phyloP scores from a whole-genome alignment of 257 asterid species.

The Haberlea rhodopensis region DNA sequence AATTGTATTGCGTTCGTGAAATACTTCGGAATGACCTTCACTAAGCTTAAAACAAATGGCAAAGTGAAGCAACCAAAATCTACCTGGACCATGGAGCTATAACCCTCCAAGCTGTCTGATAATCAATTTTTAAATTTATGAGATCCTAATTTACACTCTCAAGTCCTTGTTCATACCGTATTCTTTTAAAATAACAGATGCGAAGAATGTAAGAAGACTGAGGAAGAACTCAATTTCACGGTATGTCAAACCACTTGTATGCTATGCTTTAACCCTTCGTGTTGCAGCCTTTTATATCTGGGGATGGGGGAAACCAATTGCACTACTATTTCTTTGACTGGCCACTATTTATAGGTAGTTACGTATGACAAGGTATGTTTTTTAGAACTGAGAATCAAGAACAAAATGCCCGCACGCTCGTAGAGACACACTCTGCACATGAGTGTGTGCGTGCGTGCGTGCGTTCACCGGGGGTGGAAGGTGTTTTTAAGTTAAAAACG shows the following conservation, averaged over 20 bases:
- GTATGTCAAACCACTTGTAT: conserved; percentile 32
- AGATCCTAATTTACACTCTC: conserved; percentile 4
- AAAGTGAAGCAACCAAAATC: conserved; percentile 9
- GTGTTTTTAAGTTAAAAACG: background rate
- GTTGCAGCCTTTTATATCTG: background rate
- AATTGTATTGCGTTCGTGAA: conserved; percentile 6
- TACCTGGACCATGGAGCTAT: background rate
- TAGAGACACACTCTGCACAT: no score
- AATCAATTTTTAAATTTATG: background rate
- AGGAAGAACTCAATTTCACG: conserved; percentile 58
- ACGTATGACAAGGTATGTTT: background rate
- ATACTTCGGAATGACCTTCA: background rate
- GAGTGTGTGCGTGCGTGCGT: no score
- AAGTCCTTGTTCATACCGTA: conserved; percentile 12
- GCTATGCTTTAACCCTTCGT: background rate
- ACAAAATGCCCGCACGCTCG: background rate
- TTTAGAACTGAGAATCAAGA: background rate
- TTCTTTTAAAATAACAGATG: conserved; percentile 46
- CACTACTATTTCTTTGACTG: background rate
- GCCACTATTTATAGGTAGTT: background rate
- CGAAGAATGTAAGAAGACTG: conserved; percentile 51
- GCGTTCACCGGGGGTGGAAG: no score
- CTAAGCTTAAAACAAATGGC: conserved; percentile 3
- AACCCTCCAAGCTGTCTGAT: conserved; percentile 6
- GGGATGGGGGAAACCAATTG: background rate